Evolutionary conservation across 2,329 filamentous ascomycete genomes (phyloP).

Genomic region (Stemphylium lycopersici): DNA sequence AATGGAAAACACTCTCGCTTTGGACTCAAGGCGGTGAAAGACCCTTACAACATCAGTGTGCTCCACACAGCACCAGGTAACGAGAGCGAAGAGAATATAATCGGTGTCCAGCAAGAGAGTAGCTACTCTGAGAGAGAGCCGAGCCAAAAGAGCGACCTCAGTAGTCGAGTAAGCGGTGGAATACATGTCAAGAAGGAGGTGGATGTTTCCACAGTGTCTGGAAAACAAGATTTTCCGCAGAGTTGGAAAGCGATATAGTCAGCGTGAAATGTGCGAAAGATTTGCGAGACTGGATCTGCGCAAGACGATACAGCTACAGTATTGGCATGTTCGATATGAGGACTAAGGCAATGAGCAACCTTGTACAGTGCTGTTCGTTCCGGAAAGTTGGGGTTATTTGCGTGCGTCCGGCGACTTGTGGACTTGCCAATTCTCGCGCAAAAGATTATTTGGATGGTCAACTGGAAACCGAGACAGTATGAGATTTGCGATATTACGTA

Average conservation of each 20-base stretch:
- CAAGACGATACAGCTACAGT: too few relatives aligned
- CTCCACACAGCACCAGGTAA: conserved; percentile 13
- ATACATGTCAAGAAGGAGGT: conserved; percentile 4
- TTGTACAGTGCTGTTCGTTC: too few relatives aligned
- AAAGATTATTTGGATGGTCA: too few relatives aligned
- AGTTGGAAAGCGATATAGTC: not conserved
- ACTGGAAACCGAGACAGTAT: too few relatives aligned
- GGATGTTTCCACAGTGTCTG: not conserved
- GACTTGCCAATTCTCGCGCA: too few relatives aligned
- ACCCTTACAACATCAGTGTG: conserved; percentile 21
- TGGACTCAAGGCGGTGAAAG: conserved; percentile 16
- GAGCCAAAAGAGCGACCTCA: not conserved
- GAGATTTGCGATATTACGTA: too few relatives aligned
- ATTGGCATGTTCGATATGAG: too few relatives aligned
- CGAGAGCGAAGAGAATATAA: conserved; percentile 24
- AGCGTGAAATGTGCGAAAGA: too few relatives aligned
- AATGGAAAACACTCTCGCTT: not conserved
- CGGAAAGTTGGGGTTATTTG: too few relatives aligned
- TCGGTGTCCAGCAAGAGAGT: not conserved
- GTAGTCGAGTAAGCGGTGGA: not conserved
- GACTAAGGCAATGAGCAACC: too few relatives aligned
- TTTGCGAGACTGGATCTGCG: too few relatives aligned
- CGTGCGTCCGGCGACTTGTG: too few relatives aligned
- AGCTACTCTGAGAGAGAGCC: not conserved
- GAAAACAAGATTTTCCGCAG: not conserved